Evolutionary conservation across 108 stramenopile species (phyloP), one percentile per base, ranked within the genome.

Genomic region (Discostella pseudostelligera): DNA sequence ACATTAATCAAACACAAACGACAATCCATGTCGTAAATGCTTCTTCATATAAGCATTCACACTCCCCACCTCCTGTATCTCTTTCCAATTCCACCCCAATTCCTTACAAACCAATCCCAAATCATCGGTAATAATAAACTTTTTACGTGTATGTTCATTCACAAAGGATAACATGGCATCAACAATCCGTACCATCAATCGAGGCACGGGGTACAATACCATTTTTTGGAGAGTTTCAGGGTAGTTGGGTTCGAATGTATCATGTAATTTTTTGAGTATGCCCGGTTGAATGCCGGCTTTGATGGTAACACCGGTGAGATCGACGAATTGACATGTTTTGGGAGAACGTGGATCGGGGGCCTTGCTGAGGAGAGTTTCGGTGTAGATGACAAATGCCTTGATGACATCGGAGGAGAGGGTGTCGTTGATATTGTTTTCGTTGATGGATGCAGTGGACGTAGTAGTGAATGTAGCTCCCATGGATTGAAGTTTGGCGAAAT

Each of bases 131-230:
- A 94, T 79, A 1, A 94, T 62, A 59, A 94, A 86, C 60, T 94
- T 94, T 36, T 87, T 65, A 56, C 83, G 78, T 8, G 92, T 94
- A 39, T 81, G 83, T 55, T 89, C 87, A 51, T 94, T 94, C 10
- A 94, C 84, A 72, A 94, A 94, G 35, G 70, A 79, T 16, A 94
- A 65, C 42, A 90, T 69, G 0, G 74, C 78, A 35, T 77, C 77
- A 4, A 86, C 78, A 26, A 84, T 87, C 9, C 72, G 74, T 19
- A 66, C 82, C 69, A 83, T 67, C 0, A 72, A 36, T 39, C 44
- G 82, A 25, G 87, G 85, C 7, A 92, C 87, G 8, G 90, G 90
- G 65, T 83, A 89, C 83, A 92, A 81, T 2, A 92, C 86, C 90
- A 92, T 86, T 58, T 84, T 84, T 47, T 56, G 44, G 16, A 89